Percentiles rank a stretch among this genome's conserved stretches.
Conservation (phyloP, 1,284 basidiomycete species). For the Marasmius oreades region DNA sequence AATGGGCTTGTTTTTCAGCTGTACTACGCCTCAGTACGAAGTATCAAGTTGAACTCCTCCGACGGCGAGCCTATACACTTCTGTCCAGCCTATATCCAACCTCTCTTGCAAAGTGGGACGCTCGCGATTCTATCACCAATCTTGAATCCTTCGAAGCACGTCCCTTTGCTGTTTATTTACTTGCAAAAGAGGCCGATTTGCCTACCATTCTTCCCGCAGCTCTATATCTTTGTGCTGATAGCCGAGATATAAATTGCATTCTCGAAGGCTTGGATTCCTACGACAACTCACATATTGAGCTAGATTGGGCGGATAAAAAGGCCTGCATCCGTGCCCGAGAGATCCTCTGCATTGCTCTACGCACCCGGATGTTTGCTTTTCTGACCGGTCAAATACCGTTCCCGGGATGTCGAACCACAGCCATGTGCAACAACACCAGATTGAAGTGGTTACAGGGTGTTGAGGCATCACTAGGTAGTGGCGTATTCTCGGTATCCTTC, state of each 20-base stretch:
- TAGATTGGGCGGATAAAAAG: constrained; percentile 22
- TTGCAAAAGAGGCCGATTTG: constrained; percentile 21
- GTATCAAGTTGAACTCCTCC: constrained; percentile 25
- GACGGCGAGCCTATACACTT: constrained; percentile 23
- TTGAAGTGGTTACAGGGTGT: constrained; percentile 21
- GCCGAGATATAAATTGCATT: constrained; percentile 20
- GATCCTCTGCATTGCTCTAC: constrained; percentile 18
- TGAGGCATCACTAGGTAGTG: constrained; percentile 20
- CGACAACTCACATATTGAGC: constrained; percentile 19
- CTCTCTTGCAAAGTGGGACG: constrained; percentile 24
- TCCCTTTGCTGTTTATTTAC: constrained; percentile 19
- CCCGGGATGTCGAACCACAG: constrained; percentile 5
- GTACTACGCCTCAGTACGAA: constrained; percentile 27
- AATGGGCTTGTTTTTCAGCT: constrained; percentile 13
- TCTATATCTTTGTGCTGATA: constrained; percentile 22
- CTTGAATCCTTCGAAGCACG: constrained; percentile 21
- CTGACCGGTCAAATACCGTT: constrained; percentile 16
- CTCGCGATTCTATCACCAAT: constrained; percentile 17
- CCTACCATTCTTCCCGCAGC: constrained; percentile 20
- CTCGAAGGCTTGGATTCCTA: constrained; percentile 19
- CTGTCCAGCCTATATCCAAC: constrained; percentile 26
- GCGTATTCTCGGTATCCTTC: constrained; percentile 21
- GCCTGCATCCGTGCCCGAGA: constrained; percentile 21
- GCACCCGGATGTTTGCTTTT: constrained; percentile 19
- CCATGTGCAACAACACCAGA: constrained; percentile 18